phyloP scores from a whole-genome alignment of 306 rosid genomes.

The Cucurbita moschata region DNA sequence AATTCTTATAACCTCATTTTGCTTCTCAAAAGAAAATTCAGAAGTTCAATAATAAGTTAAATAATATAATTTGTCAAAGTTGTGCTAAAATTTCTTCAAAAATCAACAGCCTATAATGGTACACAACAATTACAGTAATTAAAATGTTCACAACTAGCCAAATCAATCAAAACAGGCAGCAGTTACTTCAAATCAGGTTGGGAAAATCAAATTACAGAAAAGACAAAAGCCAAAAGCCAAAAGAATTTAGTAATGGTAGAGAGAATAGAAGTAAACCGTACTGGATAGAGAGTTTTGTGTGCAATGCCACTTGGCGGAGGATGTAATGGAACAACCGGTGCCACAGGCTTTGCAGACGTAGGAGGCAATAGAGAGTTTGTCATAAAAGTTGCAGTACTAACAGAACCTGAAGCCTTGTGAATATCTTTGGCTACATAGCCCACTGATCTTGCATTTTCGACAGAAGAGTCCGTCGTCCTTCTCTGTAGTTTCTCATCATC shows the following conservation, averaged over 20 bases:
- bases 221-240: background rate
- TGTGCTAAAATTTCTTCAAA: background rate
- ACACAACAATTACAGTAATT: background rate
- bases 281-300: conserved; percentile 43
- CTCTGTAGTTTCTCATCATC: conserved; percentile 21
- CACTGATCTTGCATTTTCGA: conserved; percentile 38
- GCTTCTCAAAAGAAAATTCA: background rate
- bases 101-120: background rate
- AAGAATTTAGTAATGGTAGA: background rate
- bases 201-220: background rate
- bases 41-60: background rate
- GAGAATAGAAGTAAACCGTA: conserved; percentile 18
- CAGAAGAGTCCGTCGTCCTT: conserved; percentile 43
- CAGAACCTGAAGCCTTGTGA: conserved; percentile 43
- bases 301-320: conserved; percentile 42
- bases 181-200: background rate
- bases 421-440: conserved; percentile 41
- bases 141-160: background rate
- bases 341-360: conserved; percentile 37
- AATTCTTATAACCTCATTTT: background rate
- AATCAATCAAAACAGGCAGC: background rate
- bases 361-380: conserved; percentile 42
- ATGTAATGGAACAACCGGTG: conserved; percentile 40
- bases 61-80: background rate
- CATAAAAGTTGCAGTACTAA: conserved; percentile 26